phyloP scores from a whole-genome alignment of 2,329 filamentous ascomycete genomes.

The Zarea fungicola region DNA sequence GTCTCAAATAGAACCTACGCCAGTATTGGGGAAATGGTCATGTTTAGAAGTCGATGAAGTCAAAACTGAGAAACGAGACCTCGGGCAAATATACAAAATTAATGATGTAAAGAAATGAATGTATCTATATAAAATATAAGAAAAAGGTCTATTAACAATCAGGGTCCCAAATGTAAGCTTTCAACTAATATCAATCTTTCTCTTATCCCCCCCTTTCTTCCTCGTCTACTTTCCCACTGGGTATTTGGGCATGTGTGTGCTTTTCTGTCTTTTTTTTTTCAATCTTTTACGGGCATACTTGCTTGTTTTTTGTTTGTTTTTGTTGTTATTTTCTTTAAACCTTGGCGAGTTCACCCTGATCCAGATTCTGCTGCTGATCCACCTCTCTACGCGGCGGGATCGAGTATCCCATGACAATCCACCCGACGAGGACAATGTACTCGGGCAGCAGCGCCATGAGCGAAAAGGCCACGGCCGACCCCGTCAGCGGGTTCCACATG shows the following conservation, averaged over 20 bases:
- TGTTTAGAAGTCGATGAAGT: no score
- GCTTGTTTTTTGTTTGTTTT: background rate
- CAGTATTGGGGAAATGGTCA: no score
- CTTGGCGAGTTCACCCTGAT: background rate
- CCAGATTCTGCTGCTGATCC: background rate
- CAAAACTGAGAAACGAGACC: no score
- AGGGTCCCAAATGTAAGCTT: no score
- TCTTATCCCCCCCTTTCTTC: no score
- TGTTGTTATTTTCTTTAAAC: background rate
- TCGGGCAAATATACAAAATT: no score
- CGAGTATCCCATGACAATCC: constrained; percentile 12
- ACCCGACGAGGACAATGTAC: constrained; percentile 15
- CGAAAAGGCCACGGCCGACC: constrained; percentile 15
- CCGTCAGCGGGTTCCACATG: constrained; percentile 18
- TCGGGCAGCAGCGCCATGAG: constrained; percentile 18
- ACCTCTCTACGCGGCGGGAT: constrained; percentile 10
- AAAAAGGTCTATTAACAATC: no score
- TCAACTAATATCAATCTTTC: no score
- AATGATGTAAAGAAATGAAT: no score
- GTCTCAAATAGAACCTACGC: no score
- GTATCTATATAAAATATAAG: no score
- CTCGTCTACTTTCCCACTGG: no score
- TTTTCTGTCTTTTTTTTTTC: background rate
- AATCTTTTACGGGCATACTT: background rate
- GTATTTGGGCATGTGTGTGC: background rate